phyloP scores from a whole-genome alignment of 495 filamentous ascomycete species.

The Mytilinidion resinicola region DNA sequence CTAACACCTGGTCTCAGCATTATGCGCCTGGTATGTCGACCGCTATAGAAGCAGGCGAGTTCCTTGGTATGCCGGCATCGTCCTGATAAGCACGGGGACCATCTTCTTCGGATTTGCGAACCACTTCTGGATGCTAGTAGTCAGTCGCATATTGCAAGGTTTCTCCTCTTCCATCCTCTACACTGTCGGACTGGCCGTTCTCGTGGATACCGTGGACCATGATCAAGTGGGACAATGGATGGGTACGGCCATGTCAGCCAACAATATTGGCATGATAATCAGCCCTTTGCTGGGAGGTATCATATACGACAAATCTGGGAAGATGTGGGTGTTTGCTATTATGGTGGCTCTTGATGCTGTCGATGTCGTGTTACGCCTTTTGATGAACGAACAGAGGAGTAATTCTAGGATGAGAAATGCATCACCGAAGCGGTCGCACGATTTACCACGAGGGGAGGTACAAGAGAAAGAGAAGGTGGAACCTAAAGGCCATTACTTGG shows the following conservation, averaged over 20 bases:
- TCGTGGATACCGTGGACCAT: constrained; percentile 64
- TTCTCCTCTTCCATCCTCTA: constrained; percentile 59
- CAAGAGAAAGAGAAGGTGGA: not conserved
- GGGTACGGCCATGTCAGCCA: constrained; percentile 64
- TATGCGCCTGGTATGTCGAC: constrained; percentile 10
- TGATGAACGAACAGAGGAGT: constrained; percentile 66
- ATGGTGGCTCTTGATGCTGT: constrained; percentile 60
- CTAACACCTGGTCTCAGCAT: not conserved
- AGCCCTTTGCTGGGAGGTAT: constrained; percentile 72
- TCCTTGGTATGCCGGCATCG: constrained; percentile 5
- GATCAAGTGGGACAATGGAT: constrained; percentile 62
- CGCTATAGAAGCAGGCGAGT: not conserved
- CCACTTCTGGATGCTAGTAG: constrained; percentile 34
- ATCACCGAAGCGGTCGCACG: not conserved
- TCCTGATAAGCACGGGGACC: constrained; percentile 7
- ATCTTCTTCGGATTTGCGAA: constrained; percentile 1
- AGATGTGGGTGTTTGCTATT: constrained; percentile 67
- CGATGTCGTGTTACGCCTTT: constrained; percentile 62
- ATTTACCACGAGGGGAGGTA: not conserved
- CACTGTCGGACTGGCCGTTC: constrained; percentile 27
- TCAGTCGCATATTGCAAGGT: constrained; percentile 70
- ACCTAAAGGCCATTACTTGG: too few species aligned
- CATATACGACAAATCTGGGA: constrained; percentile 62
- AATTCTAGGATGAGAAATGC: constrained; percentile 52
- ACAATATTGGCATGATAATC: constrained; percentile 61